Base-by-base conservation (phyloP, 306 rosid genomes). In the Trifolium pratense region DNA sequence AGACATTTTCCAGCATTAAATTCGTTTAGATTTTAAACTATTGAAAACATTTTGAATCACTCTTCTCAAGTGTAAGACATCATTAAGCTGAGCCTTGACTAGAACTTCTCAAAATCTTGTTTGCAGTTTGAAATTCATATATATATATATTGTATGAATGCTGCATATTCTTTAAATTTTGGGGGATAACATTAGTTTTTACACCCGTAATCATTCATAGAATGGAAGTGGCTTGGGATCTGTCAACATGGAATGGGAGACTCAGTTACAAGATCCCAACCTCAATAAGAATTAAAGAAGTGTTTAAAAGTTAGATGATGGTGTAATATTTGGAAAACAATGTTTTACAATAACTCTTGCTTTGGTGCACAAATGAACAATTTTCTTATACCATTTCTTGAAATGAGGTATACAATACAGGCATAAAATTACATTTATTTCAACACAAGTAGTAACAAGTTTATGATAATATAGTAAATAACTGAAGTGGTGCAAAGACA, bases 351-450 rank as follows among this genome's bases (percentile, higher is more conserved):
- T 20, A 62, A 23, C 34, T 55, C 9, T 9, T 53, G 61, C 62
- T 32, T 36, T 12, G 23, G 53, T 58, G 48, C 48, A 36, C 49
- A 58, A 21, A 34, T 16, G 25, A 66, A 66, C 20, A 58, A 20
- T 34, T 66, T 79, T 37, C 40, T 45, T 36, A n/a, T 23, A 61
- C 26, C 75, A 51, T 74, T 67, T 67, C 61, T 60, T 68, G 3
- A 59, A 67, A 66, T 72, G 37, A 25, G 69, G 61, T 21, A 60
- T 68, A 18, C 13, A 62, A 68, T 68, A 18, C 16, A 62, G 61
- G 77, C 72, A 42, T 62, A 80, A 20, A 80, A 20, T 32, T 15
- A 23, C 59, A 16, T 75, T 70, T 75, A 80, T 80, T 75, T 70
- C 65, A 63, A 36, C 29, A 70, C 23, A 42, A 62, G 39, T 52